A percentile compares a stretch with the other conserved stretches of the same genome.
Conservation (phyloP, 1,284 basidiomycete species). For the Flammula alnicola region DNA sequence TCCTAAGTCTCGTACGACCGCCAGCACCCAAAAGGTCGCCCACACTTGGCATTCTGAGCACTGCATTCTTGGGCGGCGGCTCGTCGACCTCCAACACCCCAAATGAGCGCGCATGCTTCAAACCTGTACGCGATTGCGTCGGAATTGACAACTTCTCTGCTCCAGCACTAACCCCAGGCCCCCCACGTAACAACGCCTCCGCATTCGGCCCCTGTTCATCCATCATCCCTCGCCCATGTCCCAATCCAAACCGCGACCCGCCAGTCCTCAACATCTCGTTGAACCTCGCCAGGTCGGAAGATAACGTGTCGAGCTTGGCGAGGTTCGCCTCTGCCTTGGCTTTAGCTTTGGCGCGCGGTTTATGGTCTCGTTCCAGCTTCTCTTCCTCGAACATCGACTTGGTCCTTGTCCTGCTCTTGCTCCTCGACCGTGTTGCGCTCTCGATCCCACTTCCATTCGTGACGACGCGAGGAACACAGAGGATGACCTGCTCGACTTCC, state of each 20-base stretch:
- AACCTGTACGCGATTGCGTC: background rate
- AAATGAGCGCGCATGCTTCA: constrained; percentile 21
- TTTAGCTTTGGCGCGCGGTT: constrained; percentile 7
- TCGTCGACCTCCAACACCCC: constrained; percentile 19
- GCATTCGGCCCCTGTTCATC: background rate
- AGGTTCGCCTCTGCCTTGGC: constrained; percentile 17
- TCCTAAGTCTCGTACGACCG: background rate
- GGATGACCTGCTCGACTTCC: constrained; percentile 10
- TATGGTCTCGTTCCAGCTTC: constrained; percentile 6
- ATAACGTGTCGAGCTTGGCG: constrained; percentile 23
- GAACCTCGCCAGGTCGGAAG: constrained; percentile 24
- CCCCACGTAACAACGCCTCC: background rate
- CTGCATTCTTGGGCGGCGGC: constrained; percentile 14
- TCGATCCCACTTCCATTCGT: constrained; percentile 24
- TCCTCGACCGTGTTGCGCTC: background rate
- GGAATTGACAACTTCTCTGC: too few relatives aligned
- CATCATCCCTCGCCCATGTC: background rate
- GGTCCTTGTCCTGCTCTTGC: background rate
- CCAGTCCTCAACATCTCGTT: constrained; percentile 22
- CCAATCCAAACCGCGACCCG: background rate
- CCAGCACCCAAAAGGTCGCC: constrained; percentile 6
- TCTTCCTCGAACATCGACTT: background rate
- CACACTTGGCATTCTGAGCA: constrained; percentile 14
- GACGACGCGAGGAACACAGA: constrained; percentile 27
- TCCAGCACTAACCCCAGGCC: too few relatives aligned